A percentile compares a stretch with the other conserved stretches of the same genome.
These are phyloP conservation scores for Dothidotthia symphoricarpi DNA, from an alignment of 2,329 filamentous ascomycete genomes.

Conservation along the genomic window DNA sequence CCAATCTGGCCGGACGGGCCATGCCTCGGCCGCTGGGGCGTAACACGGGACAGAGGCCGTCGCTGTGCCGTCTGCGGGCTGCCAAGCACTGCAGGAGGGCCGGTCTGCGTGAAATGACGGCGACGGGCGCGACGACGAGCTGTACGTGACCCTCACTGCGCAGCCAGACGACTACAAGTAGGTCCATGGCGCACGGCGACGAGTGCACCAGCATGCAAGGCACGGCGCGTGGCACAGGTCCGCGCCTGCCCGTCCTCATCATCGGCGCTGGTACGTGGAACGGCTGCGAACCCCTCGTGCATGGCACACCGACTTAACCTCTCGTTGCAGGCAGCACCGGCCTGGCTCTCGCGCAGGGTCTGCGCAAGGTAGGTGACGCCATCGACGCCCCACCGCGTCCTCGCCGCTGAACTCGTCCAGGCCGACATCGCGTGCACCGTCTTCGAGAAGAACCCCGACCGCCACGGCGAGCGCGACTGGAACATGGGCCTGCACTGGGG, in stretches of 20 bases:
- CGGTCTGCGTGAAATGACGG: too few relatives aligned
- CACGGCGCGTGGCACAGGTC: not conserved
- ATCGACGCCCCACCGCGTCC: too few relatives aligned
- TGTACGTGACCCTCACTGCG: too few relatives aligned
- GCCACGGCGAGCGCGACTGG: slow-evolving; percentile 56
- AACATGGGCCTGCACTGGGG: slow-evolving; percentile 65
- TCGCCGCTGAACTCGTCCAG: too few relatives aligned
- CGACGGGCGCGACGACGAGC: too few relatives aligned
- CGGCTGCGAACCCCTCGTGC: not conserved
- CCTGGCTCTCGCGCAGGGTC: slow-evolving; percentile 40
- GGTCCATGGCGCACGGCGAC: too few relatives aligned
- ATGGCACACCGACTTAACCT: not conserved
- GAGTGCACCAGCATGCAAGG: not conserved
- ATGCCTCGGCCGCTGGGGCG: too few relatives aligned
- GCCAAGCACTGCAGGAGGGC: too few relatives aligned
- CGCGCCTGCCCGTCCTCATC: slow-evolving; percentile 26
- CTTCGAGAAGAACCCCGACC: slow-evolving; percentile 56
- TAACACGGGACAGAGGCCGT: too few relatives aligned
- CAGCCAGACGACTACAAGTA: too few relatives aligned
- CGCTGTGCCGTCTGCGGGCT: too few relatives aligned
- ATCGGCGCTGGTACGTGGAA: slow-evolving; percentile 36
- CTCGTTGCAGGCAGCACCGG: slow-evolving; percentile 34
- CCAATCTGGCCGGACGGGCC: too few relatives aligned
- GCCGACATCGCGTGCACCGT: slow-evolving; percentile 48
- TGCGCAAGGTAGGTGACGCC: slow-evolving; percentile 30